Base-by-base conservation (phyloP, 805 yeast species). In the Suhomyces sp. region DNA sequence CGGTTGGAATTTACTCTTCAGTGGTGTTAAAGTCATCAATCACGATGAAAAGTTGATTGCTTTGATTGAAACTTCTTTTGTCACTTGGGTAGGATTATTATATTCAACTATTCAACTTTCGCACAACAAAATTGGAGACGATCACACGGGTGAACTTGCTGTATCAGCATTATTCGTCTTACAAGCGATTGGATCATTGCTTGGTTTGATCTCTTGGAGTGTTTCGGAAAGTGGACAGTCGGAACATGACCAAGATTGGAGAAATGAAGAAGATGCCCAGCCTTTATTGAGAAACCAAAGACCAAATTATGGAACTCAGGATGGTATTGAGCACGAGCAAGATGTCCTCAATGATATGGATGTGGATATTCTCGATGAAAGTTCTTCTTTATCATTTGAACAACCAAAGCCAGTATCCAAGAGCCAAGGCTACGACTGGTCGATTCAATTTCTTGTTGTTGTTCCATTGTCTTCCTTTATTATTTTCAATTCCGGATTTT, bases 341-440 rank as follows among this genome's bases (percentile, higher is more conserved):
- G 50, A 28, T 5, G 51, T 46, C 6, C 16, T 35, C 15, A 31
- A 25, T 15, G 36, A 21, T n/a, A 15, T 11, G 16, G 25, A 18
- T 8, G 20, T 13, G 3, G 15, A 25, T n/a, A 15, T 28, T 4
- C 29, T 33, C 13, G 29, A 25, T 8, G 36, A 25, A 4, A n/a
- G 21, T 19, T 33, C 36, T 10, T 24, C 28, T 7, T 19, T 26
- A n/a, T 27, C 34, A 16, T 61, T 53, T 35, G 65, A 62, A 44
- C 57, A 23, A 46, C 69, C 1, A 69, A 68, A 6, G 7, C 11
- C 19, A n/a, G 49, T 66, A 18, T 32, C 60, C 16, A 31, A 31
- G 12, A 19, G 11, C 16, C 33, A 16, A 30, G 74, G 81, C 25
- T 86, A 83, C 51, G 95, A 83, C 49, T 88, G 96, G 96, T 70